Base-by-base conservation (phyloP, 371 early-diverging fungal species). In the Mortierella sp. region DNA sequence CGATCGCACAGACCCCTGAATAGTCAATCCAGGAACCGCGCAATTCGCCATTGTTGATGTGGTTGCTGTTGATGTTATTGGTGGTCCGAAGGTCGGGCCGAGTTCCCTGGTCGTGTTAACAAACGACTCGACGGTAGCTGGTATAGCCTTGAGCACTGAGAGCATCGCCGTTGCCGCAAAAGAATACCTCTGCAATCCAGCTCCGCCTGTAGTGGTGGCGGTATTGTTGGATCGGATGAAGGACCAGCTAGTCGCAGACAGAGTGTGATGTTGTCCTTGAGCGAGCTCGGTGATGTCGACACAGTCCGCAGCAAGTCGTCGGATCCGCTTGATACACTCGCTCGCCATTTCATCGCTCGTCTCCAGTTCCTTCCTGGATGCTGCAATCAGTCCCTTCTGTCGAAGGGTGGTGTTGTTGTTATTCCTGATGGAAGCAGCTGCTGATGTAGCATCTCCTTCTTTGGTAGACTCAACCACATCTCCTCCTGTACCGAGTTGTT, bases 261-360 rank as follows among this genome's bases (percentile, higher is more conserved):
- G n/a, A n/a, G n/a, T n/a, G 29, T 31, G 1, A 13, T 44, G 37
- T n/a, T 68, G 71, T 0, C 11, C 34, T 16, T 71, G 73, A 7
- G 76, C 69, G 40, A 75, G 44, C 26, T 80, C 80, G 2, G 66
- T 58, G 44, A 80, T 80, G 2, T 71, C 77, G 16, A 81, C 81
- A 66, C 81, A 81, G 13, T 81, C 81, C 5, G 71, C 81, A 29
- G 77, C 81, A 0, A 81, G 77, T 2, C 26, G 39, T 43, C 68
- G 65, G 24, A 81, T 69, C 31, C 52, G 53, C n/a, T 70, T 76
- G n/a, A 77, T 67, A 39, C 74, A 73, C 31, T 76, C 55, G 37
- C 67, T 77, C 2, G 74, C 64, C 40, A 73, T 53, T 7, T 34
- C 43, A 40, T 58, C 64, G 31, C 76, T 75, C 39, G 63, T 48